Conservation (phyloP, 768 basidiomycete genomes). For the Phaeotremella skinneri region DNA sequence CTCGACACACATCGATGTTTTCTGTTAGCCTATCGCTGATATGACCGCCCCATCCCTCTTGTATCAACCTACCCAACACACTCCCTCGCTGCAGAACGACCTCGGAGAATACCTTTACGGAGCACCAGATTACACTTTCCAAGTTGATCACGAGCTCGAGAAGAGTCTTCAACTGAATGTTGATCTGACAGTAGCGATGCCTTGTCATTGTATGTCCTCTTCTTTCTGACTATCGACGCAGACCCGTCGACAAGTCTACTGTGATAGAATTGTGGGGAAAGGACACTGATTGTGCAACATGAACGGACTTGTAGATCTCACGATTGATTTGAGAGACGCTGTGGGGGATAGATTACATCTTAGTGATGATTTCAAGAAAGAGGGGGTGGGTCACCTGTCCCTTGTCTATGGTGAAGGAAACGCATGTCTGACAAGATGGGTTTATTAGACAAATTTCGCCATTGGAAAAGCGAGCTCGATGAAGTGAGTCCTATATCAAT, state of each 20-base stretch:
- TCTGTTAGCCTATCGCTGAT: background rate
- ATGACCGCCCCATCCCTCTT: background rate
- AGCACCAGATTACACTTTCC: conserved; percentile 86
- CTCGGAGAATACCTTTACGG: conserved; percentile 89
- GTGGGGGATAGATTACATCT: conserved; percentile 89
- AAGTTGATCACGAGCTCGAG: conserved; percentile 66
- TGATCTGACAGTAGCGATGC: conserved; percentile 89
- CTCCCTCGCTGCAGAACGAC: conserved; percentile 61
- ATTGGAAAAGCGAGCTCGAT: conserved; percentile 73
- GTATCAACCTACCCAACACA: background rate
- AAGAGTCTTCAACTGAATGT: conserved; percentile 77
- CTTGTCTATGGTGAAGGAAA: no score
- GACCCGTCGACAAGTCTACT: background rate
- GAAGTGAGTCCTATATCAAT: conserved; percentile 53
- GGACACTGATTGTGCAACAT: no score
- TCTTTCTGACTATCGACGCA: conserved; percentile 9
- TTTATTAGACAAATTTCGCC: conserved; percentile 65
- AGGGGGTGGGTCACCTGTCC: conserved; percentile 80
- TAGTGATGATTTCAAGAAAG: conserved; percentile 72
- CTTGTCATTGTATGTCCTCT: conserved; percentile 73
- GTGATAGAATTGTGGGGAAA: no score
- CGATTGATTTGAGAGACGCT: conserved; percentile 84
- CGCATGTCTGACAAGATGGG: conserved; percentile 1
- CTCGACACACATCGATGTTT: background rate
- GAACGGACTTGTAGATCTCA: conserved; percentile 61